Evolutionary conservation across 208 protist species (phyloP), one percentile per base, ranked within the genome.

Genomic region (Trypanosoma cruzi): DNA sequence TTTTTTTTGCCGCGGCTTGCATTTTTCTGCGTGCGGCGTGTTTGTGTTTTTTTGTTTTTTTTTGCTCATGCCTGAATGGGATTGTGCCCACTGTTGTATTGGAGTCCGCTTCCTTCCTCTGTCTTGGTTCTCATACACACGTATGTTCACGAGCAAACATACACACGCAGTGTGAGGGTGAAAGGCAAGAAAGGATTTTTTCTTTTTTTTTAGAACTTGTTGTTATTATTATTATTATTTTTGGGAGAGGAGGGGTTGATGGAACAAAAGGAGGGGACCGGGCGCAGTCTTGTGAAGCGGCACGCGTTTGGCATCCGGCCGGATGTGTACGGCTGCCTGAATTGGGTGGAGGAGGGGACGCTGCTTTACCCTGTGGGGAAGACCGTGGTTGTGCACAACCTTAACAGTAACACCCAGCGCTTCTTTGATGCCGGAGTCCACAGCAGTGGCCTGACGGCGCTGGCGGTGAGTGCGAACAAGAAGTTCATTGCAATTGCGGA

Each of bases 401-500:
- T 93, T 37, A 77, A 71, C 29, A 89, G 82, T 40, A 94, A 93
- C 72, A 86, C 75, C 28, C 89, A 96, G 67, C 89, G 86, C 46
- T 96, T 96, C 65, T 79, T 95, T 60, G 89, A 92, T 54, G 78
- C 81, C 14, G 75, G 68, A 22, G 79, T 90, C 59, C 75, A 82
- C 18, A 91, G 87, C 54, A 73, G 80, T 42, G 96, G 81, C 53
- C 90, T 98, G 78, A 97, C 94, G 6, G 90, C 95, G 50, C 68
- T 98, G 18, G 86, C 93, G 8, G 84, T 98, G 54, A 93, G 85
- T 44, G 84, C 89, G 3, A 98, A 98, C 72, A 91, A 93, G 44
- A 98, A 98, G 71, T 99, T 96, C 59, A 82, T 98, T 31, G 97
- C 97, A 48, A 83, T 99, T 34, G 96, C 96, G 10, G 96, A 98